Conservation (phyloP, 2,329 filamentous ascomycete species). For the Penicillium palitans region DNA sequence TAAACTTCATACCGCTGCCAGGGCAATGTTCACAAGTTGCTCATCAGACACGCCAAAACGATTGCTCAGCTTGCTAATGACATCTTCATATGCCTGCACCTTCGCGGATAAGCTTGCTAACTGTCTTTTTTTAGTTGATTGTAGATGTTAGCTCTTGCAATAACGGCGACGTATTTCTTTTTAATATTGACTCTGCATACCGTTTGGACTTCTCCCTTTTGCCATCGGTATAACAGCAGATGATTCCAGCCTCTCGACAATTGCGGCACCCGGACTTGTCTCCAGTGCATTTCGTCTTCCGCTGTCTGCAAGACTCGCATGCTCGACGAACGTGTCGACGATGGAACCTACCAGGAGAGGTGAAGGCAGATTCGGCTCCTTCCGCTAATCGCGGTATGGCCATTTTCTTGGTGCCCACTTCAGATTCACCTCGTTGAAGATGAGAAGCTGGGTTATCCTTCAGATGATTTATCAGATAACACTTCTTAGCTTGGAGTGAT, state of each 20-base stretch:
- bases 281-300: slow-evolving; percentile 50
- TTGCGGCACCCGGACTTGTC: slow-evolving; percentile 47
- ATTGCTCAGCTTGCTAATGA: slow-evolving; percentile 38
- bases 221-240: slow-evolving; percentile 49
- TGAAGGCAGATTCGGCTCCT: slow-evolving; percentile 34
- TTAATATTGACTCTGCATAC: slow-evolving; percentile 25
- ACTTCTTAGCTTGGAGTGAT: neutral
- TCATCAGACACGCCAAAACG: slow-evolving; percentile 41
- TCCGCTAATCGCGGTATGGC: slow-evolving; percentile 40
- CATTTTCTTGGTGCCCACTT: slow-evolving; percentile 34
- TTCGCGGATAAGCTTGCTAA: slow-evolving; percentile 45
- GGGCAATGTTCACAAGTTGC: slow-evolving; percentile 36
- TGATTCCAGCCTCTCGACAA: slow-evolving; percentile 45
- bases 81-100: slow-evolving; percentile 43
- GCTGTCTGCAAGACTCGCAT: slow-evolving; percentile 48
- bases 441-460: slow-evolving; percentile 30
- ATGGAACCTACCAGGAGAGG: slow-evolving; percentile 37
- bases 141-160: neutral
- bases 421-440: slow-evolving; percentile 27
- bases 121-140: slow-evolving; percentile 30
- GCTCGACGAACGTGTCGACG: slow-evolving; percentile 42
- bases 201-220: slow-evolving; percentile 49
- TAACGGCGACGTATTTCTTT: neutral
- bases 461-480: slow-evolving; percentile 9
- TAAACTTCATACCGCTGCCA: slow-evolving; percentile 32